Evolutionary conservation across 1,139 yeast species (phyloP).

Genomic region (Candida mesenterica): DNA sequence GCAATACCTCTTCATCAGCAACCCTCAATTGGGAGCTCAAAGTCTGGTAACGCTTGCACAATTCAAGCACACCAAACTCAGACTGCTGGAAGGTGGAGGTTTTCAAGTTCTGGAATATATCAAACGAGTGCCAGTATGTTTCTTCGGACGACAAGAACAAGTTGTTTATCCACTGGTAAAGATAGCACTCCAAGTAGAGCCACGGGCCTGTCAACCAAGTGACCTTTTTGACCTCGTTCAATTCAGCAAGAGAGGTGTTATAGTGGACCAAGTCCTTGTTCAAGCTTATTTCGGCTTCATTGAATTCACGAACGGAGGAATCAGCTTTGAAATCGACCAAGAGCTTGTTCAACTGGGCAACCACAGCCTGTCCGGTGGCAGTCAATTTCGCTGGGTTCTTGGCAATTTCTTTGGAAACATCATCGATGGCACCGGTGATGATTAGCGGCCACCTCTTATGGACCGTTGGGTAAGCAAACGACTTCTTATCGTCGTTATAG

Average conservation of each 20-base stretch:
- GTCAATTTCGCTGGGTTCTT: slow-evolving; percentile 16
- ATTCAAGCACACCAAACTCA: slow-evolving; percentile 73
- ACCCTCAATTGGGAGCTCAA: slow-evolving; percentile 37
- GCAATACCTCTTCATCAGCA: slow-evolving; percentile 43
- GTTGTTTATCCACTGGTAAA: slow-evolving; percentile 66
- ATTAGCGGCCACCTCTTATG: slow-evolving; percentile 86
- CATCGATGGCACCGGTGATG: slow-evolving; percentile 64
- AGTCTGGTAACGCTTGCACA: slow-evolving; percentile 63
- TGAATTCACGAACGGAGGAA: slow-evolving; percentile 40
- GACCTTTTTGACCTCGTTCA: slow-evolving; percentile 25
- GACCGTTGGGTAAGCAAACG: slow-evolving; percentile 83
- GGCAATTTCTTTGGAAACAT: slow-evolving; percentile 33
- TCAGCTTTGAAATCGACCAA: slow-evolving; percentile 39
- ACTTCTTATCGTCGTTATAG: slow-evolving; percentile 63
- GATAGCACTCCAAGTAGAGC: slow-evolving; percentile 82
- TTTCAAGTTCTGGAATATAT: slow-evolving; percentile 70
- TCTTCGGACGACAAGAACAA: slow-evolving; percentile 33
- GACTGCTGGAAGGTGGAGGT: slow-evolving; percentile 74
- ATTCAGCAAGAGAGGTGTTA: slow-evolving; percentile 43
- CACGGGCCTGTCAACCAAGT: slow-evolving; percentile 92
- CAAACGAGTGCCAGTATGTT: slow-evolving; percentile 56
- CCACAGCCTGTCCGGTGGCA: slow-evolving; percentile 30
- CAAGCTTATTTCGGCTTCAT: slow-evolving; percentile 33
- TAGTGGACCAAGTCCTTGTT: slow-evolving; percentile 50
- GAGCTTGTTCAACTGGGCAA: slow-evolving; percentile 39